Evolutionary conservation across 179 eudicot species (phyloP).

Genomic region (Actinidia arguta): DNA sequence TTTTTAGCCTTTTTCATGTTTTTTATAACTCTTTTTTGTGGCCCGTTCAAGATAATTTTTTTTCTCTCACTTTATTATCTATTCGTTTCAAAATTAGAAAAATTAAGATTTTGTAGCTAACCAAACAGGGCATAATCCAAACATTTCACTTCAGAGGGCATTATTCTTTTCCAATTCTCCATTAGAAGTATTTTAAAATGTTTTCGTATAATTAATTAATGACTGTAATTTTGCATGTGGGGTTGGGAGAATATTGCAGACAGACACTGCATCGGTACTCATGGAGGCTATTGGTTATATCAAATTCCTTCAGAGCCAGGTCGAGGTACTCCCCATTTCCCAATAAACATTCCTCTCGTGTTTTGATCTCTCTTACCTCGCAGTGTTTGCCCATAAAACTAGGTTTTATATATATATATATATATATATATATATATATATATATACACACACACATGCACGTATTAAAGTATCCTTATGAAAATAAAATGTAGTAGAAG

Average conservation of each 20-base stretch:
- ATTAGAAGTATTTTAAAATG: neutral
- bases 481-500: too few species aligned
- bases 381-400: neutral
- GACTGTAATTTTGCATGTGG: constrained; percentile 17
- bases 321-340: constrained; percentile 57
- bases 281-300: constrained; percentile 88
- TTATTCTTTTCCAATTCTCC: neutral
- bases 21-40: too few species aligned
- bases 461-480: too few species aligned
- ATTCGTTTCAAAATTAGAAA: too few species aligned
- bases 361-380: neutral
- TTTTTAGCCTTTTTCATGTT: too few species aligned
- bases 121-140: too few species aligned
- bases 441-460: too few species aligned
- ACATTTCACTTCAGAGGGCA: neutral
- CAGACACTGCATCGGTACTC: constrained; percentile 90
- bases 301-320: constrained; percentile 85
- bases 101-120: too few species aligned
- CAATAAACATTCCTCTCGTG: constrained; percentile 37
- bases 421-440: too few species aligned
- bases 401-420: too few species aligned
- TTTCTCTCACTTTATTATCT: too few species aligned
- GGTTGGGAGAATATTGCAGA: constrained; percentile 54
- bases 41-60: too few species aligned
- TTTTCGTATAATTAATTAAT: neutral